Evolutionary conservation across 305 asterid species (phyloP), one percentile per base, ranked within the genome.

Genomic region (Coffea humblotiana): DNA sequence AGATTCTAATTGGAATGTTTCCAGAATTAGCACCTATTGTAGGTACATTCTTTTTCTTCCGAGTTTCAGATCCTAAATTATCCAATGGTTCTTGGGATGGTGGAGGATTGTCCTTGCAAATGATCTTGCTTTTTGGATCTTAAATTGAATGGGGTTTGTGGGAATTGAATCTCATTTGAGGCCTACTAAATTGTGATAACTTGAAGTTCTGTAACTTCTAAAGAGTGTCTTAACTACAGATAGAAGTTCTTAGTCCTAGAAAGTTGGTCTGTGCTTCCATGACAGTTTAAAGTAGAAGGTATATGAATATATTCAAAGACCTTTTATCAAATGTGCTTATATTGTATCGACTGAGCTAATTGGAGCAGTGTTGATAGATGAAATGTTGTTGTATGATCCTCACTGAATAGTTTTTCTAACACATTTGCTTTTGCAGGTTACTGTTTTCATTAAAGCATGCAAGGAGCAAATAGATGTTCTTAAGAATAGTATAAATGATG

Each of bases 391-490:
- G 43, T 63, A 40, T 66, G 16, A 37, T 15, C 37, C 40, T 37
- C 19, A 10, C 5, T 27, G 27, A 80, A n/a, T 32, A 32, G 25
- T 11, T 51, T 73, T n/a, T 40, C 48, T 54, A 13, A 74, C 21
- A 64, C 19, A 25, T 78, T 83, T 19, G 32, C 25, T 37, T 64
- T 48, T 81, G 85, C 95, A 96, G 99, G 97, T 96, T 65, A 87
- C 93, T 47, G 78, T 91, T 78, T 96, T 92, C 83, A 89, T 94
- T 74, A 96, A 94, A 90, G 83, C 97, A 37, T 94, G 99, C 89
- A 91, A 94, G 89, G 97, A 96, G 77, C 95, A 92, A 87, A 96
- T 96, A 75, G 98, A 96, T 84, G 90, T 96, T 78, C 94, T 96
- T 58, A 87, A 88, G 83, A 88, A 89, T 80, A 86, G 91, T 86